Evolutionary conservation across 2,329 filamentous ascomycete genomes (phyloP), one percentile per base, ranked within the genome.

Genomic region (Fusarium oligoseptatum): DNA sequence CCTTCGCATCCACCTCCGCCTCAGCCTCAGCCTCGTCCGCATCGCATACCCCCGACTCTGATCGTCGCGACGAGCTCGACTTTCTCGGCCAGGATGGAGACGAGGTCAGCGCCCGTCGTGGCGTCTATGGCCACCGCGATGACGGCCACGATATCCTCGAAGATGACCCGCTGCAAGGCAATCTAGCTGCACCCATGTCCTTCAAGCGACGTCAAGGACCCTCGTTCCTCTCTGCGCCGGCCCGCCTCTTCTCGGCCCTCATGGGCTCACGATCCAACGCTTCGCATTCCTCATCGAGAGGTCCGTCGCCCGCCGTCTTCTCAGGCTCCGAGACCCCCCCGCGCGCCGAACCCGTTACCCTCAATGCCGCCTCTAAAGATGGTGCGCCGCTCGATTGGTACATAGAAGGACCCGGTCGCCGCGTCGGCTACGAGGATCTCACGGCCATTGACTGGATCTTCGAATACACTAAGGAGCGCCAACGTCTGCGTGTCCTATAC

Each of bases 381-480:
- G 86, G 84, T 62, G 79, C 81, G 34, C 83, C 87, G 5, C 82
- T 88, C 55, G 96, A 98, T 82, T 98, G 96, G 96, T 94, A 97
- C 81, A 89, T 93, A 57, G 96, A 98, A 83, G 95, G 95, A 1
- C 95, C 94, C 0, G 95, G 95, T 1, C 91, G 95, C 63, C 91
- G 97, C 80, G 95, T 98, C 41, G 96, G 94, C 64, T 99, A 99
- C 85, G 96, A 98, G 80, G 94, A 99, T 84, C 87, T 98, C 82
- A 98, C 96, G 17, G 96, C 97, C 68, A 99, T 99, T 82, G 97
- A 99, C 85, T 99, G 97, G 97, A 98, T 98, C 81, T 98, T 98
- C 79, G 97, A 99, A 83, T 98, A 98, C 81, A 97, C 94, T 62
- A 98, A 98, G 83, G 97, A 99, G 85, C 91, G 97, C 22, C 95